Evolutionary conservation across 164 flowering plant species (phyloP).

Genomic region (Liquidambar formosana): DNA sequence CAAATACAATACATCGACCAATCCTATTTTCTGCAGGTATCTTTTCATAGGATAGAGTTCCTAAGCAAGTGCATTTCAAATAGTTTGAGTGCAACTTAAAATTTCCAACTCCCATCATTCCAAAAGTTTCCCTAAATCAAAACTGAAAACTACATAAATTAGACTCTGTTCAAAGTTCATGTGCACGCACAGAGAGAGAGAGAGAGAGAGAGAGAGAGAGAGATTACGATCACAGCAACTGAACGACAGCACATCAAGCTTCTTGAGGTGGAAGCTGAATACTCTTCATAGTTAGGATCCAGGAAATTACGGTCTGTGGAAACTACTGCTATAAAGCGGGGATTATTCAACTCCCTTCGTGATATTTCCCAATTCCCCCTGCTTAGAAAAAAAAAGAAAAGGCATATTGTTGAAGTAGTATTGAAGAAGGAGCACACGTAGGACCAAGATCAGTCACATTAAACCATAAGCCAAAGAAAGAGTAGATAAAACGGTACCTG

Average conservation of each 20-base stretch:
- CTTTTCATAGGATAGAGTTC: too few species aligned
- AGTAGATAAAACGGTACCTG: constrained; percentile 38
- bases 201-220: constrained; percentile 23
- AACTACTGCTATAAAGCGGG: constrained; percentile 45
- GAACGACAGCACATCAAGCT: constrained; percentile 47
- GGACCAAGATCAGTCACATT: background rate
- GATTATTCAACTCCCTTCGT: constrained; percentile 40
- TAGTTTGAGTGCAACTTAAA: too few species aligned
- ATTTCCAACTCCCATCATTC: too few species aligned
- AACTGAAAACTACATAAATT: background rate
- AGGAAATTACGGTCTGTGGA: constrained; percentile 39
- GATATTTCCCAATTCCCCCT: constrained; percentile 65
- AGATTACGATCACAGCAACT: constrained; percentile 47
- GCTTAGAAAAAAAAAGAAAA: constrained; percentile 1
- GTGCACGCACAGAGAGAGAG: too few species aligned
- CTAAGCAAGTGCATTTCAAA: too few species aligned
- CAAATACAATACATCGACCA: too few species aligned
- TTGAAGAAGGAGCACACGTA: background rate
- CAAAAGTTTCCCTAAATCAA: too few species aligned
- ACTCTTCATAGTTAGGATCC: constrained; percentile 37
- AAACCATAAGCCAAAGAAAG: background rate
- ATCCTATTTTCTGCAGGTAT: too few species aligned
- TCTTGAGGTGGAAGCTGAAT: constrained; percentile 42
- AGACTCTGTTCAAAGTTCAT: too few species aligned
- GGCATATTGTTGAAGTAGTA: background rate